phyloP scores from a whole-genome alignment of 257 asterid genomes.

The Solanum appendiculatum region DNA sequence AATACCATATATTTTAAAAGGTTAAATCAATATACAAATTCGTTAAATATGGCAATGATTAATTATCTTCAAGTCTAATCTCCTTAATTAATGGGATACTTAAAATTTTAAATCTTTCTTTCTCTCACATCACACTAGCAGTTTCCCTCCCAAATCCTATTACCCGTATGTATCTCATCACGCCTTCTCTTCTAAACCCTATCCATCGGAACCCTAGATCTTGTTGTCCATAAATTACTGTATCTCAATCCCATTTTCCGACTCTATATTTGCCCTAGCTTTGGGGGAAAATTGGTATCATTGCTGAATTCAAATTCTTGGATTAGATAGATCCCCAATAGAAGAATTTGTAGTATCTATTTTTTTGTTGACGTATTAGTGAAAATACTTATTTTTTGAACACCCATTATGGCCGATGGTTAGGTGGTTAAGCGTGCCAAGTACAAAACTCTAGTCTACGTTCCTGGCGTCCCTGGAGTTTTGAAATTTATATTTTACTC shows the following conservation, averaged over 20 bases:
- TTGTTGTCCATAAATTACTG: not conserved
- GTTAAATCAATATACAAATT: too few species aligned
- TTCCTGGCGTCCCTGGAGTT: constrained; percentile 66
- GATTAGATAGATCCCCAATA: not conserved
- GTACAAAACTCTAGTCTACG: constrained; percentile 61
- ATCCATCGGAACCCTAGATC: not conserved
- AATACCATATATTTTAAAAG: too few species aligned
- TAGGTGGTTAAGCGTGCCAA: constrained; percentile 67
- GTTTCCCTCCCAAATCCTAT: too few species aligned
- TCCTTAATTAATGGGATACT: too few species aligned
- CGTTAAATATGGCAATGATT: too few species aligned
- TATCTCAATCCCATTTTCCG: not conserved
- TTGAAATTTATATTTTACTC: constrained; percentile 53
- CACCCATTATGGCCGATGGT: constrained; percentile 43
- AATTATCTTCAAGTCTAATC: too few species aligned
- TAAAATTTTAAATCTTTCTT: too few species aligned
- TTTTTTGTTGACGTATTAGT: not conserved
- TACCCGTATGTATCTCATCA: too few species aligned
- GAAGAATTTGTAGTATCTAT: not conserved
- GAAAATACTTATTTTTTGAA: not conserved
- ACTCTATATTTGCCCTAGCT: not conserved
- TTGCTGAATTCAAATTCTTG: too few species aligned
- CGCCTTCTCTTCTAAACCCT: not conserved
- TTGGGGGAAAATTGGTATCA: not conserved
- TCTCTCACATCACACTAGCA: too few species aligned